These are phyloP conservation scores for Hanseniaspora nectarophila DNA, from an alignment of 805 yeast species.

Conservation along the genomic window DNA sequence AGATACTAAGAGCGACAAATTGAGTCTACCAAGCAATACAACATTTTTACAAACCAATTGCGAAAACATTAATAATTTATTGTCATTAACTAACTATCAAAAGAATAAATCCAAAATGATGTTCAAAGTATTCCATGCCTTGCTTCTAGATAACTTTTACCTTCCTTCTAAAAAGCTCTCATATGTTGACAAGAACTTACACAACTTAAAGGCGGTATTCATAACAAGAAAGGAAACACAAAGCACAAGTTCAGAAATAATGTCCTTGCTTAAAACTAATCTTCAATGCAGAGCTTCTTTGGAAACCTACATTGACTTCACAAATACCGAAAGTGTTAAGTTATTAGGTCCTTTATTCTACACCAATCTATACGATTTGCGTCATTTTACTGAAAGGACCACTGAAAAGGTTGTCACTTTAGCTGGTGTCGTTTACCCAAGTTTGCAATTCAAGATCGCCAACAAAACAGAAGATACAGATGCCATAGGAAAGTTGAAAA, in stretches of 20 bases:
- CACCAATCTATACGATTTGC: conserved; percentile 51
- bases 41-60: conserved; percentile 21
- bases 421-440: conserved; percentile 48
- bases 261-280: background rate
- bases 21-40: conserved; percentile 14
- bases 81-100: background rate
- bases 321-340: background rate
- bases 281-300: conserved; percentile 6
- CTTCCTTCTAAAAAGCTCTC: background rate
- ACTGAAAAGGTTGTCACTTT: conserved; percentile 29
- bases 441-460: conserved; percentile 47
- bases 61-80: conserved; percentile 14
- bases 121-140: conserved; percentile 1
- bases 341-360: conserved; percentile 45
- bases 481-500: conserved; percentile 40
- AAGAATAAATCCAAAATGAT: background rate
- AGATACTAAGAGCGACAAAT: conserved; percentile 22
- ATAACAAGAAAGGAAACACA: background rate
- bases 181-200: background rate
- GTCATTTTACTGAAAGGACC: conserved; percentile 31
- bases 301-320: background rate
- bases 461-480: conserved; percentile 26
- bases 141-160: conserved; percentile 3
- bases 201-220: background rate
- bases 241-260: background rate